Percentiles rank a stretch among this genome's conserved stretches.
Conservation (phyloP, 441 rosid genomes). For the Populus hybrid region DNA sequence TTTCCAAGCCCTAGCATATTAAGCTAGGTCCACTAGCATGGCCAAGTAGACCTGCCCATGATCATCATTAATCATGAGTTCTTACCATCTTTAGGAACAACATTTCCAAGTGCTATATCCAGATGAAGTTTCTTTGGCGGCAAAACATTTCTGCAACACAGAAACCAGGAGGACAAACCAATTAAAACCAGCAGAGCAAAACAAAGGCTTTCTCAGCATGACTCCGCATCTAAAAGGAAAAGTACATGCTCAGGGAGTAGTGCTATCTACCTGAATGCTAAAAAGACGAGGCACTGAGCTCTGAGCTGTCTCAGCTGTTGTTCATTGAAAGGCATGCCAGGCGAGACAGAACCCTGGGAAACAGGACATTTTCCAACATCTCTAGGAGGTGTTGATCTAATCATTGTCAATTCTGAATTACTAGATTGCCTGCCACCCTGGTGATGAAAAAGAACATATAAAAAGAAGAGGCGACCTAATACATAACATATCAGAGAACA, state of each 20-base stretch:
- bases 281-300: conserved; percentile 93
- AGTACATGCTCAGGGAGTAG: conserved; percentile 11
- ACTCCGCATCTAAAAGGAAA: conserved; percentile 2
- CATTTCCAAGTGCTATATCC: conserved; percentile 81
- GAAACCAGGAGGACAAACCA: conserved; percentile 5
- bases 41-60: not conserved
- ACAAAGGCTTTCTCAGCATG: not conserved
- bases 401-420: conserved; percentile 44
- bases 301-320: conserved; percentile 93
- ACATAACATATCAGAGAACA: not conserved
- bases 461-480: not conserved
- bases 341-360: conserved; percentile 37
- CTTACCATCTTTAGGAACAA: conserved; percentile 73
- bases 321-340: conserved; percentile 79
- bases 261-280: conserved; percentile 72
- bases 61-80: conserved; percentile 8
- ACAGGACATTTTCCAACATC: conserved; percentile 68
- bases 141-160: conserved; percentile 58
- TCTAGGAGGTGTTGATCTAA: conserved; percentile 47
- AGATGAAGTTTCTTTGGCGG: conserved; percentile 86
- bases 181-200: conserved; percentile 7
- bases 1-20: conserved; percentile 6
- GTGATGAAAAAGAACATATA: conserved; percentile 9
- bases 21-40: not conserved
- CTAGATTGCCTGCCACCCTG: conserved; percentile 57